Conservation (phyloP, 495 filamentous ascomycete species). For the Aspergillus hancockii region DNA sequence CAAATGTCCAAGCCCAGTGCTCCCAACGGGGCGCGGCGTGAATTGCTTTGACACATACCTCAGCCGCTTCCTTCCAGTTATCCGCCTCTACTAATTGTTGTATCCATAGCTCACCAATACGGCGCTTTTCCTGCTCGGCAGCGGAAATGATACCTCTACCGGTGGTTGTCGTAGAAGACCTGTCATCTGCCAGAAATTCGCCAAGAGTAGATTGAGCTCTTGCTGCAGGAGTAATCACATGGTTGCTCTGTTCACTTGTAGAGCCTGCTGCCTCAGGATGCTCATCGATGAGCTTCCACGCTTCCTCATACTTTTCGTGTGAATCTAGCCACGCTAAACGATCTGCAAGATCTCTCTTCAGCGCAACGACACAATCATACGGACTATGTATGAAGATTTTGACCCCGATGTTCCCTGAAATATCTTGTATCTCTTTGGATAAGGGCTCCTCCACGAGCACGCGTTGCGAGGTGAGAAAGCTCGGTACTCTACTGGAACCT, state of each 20-base stretch:
- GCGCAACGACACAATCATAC: conserved; percentile 87
- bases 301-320: conserved; percentile 74
- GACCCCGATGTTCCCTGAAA: conserved; percentile 63
- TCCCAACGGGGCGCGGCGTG: conserved; percentile 84
- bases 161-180: conserved; percentile 56
- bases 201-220: conserved; percentile 58
- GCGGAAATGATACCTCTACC: conserved; percentile 52
- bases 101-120: conserved; percentile 91
- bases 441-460: conserved; percentile 30
- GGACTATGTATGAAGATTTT: conserved; percentile 97
- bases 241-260: conserved; percentile 48
- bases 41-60: conserved; percentile 77
- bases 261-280: conserved; percentile 61
- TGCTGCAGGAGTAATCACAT: conserved; percentile 54
- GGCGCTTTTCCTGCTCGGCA: conserved; percentile 84
- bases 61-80: conserved; percentile 76
- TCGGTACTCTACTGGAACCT: conserved; percentile 45
- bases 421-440: conserved; percentile 45
- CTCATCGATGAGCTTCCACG: conserved; percentile 84
- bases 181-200: conserved; percentile 79
- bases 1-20: conserved; percentile 90
- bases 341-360: conserved; percentile 80
- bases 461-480: conserved; percentile 42
- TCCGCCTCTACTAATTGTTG: conserved; percentile 72
- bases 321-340: conserved; percentile 83